Evolutionary conservation across 2,329 filamentous ascomycete species (phyloP), one percentile per base, ranked within the genome.

Genomic region (Fusarium continuum): DNA sequence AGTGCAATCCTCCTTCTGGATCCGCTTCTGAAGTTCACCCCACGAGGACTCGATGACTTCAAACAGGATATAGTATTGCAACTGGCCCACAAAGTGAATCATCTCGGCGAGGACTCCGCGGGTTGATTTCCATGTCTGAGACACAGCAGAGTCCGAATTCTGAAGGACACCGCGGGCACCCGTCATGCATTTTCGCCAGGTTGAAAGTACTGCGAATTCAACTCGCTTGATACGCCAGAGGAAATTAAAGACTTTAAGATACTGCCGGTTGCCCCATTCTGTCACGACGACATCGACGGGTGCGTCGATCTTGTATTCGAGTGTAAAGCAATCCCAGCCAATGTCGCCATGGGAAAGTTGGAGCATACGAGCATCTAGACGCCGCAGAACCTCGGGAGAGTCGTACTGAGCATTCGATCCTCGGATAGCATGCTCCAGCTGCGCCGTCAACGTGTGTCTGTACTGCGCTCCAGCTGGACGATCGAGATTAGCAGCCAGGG

Each of bases 161-260:
- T 91, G 89, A 7, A 99, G 85, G 1, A 98, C 93, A n/a, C 94
- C 93, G 58, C 95, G 86, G 4, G 93, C 88, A 38, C 95, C 95
- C 0, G 95, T 99, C 88, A 97, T 98, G 77, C 91, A 96, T 65
- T 93, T 91, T 54, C 95, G 88, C 93, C 95, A 99, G 34, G 92
- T 95, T 11, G 91, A 92, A 6, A 90, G 86, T 2, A 99, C 85
- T 0, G 92, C 93, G 72, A 98, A 99, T 73, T 99, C 95, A 46
- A 99, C 95, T 23, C 95, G 90, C 79, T 99, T 99, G 72, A 99
- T 92, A 62, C 95, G 90, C 94, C 95, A 99, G 4, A 99, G 84
- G 73, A 99, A 97, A 77, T 99, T 99, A 85, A 99, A 99, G 9
- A 99, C 92, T 74, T 98, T 98, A 69, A 99, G 88, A 74, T 99